Base-by-base conservation (phyloP, 2,329 filamentous ascomycete species). In the Monilinia vaccinii-corymbosi region DNA sequence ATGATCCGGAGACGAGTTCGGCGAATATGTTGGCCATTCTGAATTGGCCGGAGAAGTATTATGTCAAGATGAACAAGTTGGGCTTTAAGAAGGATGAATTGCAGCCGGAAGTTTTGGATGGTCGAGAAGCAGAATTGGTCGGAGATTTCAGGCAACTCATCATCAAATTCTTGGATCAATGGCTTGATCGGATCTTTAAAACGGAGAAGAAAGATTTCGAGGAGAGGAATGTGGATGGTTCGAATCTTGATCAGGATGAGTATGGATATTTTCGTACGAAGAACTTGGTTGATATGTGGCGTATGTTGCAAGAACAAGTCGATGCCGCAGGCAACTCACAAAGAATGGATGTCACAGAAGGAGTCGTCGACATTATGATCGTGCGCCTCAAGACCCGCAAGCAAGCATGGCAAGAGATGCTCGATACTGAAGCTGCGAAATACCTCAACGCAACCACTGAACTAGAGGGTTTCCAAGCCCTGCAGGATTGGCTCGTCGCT, bases 311-410 rank as follows among this genome's bases (percentile, higher is more conserved):
- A 66, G 93, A 99, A 74, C 94, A 99, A 74, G 82, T 96, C 38
- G 84, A 88, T 64, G 90, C 91, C 0, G 92, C 92, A 5, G 86
- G 85, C 45, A 88, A 89, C 69, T 96, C 91, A 48, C 83, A 92
- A 70, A 88, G 94, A 56, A 82, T 86, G 59, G 94, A 97, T 71
- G 91, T 99, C 0, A 87, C 93, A 10, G 93, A 97, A 75, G 94
- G 94, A 64, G 92, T 97, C 42, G 86, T 97, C 55, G 94, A 97
- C 73, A 88, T 92, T 72, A 97, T 97, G 90, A 93, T 97, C 76
- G 80, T 89, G 53, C 86, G 92, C 16, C 81, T 99, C 46, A 89
- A 91, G 66, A 78, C 81, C 48, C 86, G 94, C 50, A 94, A 97
- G 76, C 83, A 86, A 68, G 82, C 86, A 63, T 96, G 93, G 89